phyloP scores from a whole-genome alignment of 768 basidiomycete genomes.

The Pleurotus platypus region DNA sequence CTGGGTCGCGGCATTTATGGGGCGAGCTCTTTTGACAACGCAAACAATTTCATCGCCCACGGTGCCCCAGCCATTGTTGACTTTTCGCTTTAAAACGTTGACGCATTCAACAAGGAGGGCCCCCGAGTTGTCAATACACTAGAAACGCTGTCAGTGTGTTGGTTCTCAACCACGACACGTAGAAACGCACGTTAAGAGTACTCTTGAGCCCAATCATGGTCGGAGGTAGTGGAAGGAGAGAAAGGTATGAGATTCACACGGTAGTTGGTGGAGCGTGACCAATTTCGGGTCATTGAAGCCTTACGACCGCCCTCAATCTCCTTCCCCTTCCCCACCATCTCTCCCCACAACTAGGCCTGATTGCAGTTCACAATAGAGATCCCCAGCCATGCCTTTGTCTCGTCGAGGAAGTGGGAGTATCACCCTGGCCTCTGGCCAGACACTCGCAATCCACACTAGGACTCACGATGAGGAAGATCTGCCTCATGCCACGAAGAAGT shows the following conservation, averaged over 20 bases:
- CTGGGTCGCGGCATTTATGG: constrained; percentile 63
- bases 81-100: constrained; percentile 94
- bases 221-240: constrained; percentile 10
- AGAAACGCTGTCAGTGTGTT: constrained; percentile 1
- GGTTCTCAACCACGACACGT: not conserved
- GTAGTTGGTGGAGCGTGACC: constrained; percentile 12
- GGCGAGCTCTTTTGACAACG: constrained; percentile 89
- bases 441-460: constrained; percentile 82
- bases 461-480: constrained; percentile 85
- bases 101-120: constrained; percentile 94
- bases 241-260: constrained; percentile 10
- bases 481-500: constrained; percentile 94
- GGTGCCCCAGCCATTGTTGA: constrained; percentile 89
- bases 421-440: constrained; percentile 69
- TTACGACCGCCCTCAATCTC: constrained; percentile 1
- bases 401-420: constrained; percentile 78
- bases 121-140: constrained; percentile 98
- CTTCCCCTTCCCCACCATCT: constrained; percentile 4
- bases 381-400: constrained; percentile 54
- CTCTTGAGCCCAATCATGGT: constrained; percentile 94
- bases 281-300: constrained; percentile 8
- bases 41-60: constrained; percentile 96
- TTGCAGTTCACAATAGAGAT: constrained; percentile 2
- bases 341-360: constrained; percentile 7
- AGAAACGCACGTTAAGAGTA: constrained; percentile 70